A percentile compares a stretch with the other conserved stretches of the same genome.
phyloP scores from a whole-genome alignment of 306 rosid genomes.

The Corylus avellana region DNA sequence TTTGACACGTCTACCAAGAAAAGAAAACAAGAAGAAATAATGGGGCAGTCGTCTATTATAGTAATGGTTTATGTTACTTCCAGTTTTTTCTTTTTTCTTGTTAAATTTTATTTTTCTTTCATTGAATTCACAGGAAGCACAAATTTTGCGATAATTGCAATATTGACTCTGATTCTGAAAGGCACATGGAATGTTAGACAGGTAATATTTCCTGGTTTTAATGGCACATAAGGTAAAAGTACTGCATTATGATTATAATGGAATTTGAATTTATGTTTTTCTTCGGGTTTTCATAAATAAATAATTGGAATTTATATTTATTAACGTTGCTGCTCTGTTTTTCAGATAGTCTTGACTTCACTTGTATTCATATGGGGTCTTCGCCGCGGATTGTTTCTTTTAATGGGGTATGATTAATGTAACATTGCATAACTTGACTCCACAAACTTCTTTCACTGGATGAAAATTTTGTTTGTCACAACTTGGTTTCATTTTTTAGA shows the following conservation, averaged over 20 bases:
- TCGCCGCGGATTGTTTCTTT: slow-evolving; percentile 74
- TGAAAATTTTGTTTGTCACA: not conserved
- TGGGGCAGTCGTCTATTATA: not conserved
- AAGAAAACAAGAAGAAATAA: not conserved
- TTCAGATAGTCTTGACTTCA: slow-evolving; percentile 69
- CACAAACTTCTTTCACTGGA: not conserved
- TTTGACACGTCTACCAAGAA: not conserved
- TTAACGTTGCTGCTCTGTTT: slow-evolving; percentile 12
- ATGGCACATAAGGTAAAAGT: not conserved
- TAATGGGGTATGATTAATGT: slow-evolving; percentile 54
- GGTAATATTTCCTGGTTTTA: slow-evolving; percentile 39
- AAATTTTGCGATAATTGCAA: slow-evolving; percentile 78
- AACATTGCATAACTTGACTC: not conserved
- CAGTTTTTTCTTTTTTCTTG: not conserved
- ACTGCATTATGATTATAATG: not conserved
- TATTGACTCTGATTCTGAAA: slow-evolving; percentile 70
- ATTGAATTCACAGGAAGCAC: slow-evolving; percentile 65
- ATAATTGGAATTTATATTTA: not conserved
- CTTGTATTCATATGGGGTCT: slow-evolving; percentile 90
- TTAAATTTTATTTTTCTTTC: slow-evolving; percentile 1
- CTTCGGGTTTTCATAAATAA: not conserved
- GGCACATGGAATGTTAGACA: slow-evolving; percentile 85
- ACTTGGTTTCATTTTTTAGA: not conserved
- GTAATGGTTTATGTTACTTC: not conserved
- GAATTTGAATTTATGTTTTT: not conserved